Base-by-base conservation (phyloP, 768 basidiomycete species). In the Phaeotremella fagi region DNA sequence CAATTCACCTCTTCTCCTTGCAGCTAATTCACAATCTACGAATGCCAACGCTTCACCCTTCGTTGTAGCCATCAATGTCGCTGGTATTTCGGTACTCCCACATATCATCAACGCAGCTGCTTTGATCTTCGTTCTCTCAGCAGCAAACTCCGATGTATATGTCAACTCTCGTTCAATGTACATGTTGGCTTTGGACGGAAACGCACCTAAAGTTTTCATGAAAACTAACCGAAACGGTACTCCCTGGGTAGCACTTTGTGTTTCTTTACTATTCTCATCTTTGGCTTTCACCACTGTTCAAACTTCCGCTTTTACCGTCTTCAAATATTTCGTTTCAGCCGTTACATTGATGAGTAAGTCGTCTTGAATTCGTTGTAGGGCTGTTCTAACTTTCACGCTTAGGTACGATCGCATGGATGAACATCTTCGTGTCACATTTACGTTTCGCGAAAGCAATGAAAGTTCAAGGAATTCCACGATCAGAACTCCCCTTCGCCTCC, bases 11-110 rank as follows among this genome's bases (percentile, higher is more conserved):
- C 27, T 45, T 25, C 44, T 45, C 9, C 50, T 47, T 27, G 52
- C 26, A 15, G 52, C 52, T 9, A 47, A 53, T 54, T 26, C 23
- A 6, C 44, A 45, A 45, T 25, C 44, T 3, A 60, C 50, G n/a
- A 52, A 60, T 41, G 88, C 87, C n/a, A 82, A 84, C 0, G 71
- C 83, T 48, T 88, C 87, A 3, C 89, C 89, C 2, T 92, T 87
- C 74, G 88, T 90, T 50, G 85, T 90, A 58, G 88, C 87, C 18
- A 63, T 90, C 60, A 79, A 75, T 41, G 79, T 80, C 35, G 84
- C 86, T 0, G 85, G 87, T 11, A 81, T 88, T 68, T 83, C 81
- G 76, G 82, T 63, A 29, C 59, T 71, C 29, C 72, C 67, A 2
- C 54, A 59, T 37, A 53, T 66, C 50, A 63, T 66, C 64, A 66